phyloP scores from a whole-genome alignment of 306 rosid genomes.

The Cyclanthera cordifolia region DNA sequence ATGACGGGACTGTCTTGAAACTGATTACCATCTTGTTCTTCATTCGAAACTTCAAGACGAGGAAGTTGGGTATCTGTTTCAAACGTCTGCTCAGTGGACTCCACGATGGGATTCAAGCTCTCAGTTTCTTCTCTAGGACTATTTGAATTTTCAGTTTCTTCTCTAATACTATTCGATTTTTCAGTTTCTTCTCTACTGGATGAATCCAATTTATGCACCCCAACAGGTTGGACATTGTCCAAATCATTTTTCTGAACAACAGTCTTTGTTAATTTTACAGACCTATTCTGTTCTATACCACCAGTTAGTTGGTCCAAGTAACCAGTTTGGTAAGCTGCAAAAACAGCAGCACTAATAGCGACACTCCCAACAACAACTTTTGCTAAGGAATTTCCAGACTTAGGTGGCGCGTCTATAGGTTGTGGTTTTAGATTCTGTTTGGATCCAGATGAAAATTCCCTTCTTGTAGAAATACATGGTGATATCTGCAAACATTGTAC shows the following conservation, averaged over 20 bases:
- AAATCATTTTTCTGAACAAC: slow-evolving; percentile 22
- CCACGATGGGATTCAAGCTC: slow-evolving; percentile 21
- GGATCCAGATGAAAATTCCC: slow-evolving; percentile 44
- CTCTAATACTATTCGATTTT: background rate
- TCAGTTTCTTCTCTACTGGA: slow-evolving; percentile 1
- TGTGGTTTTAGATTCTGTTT: slow-evolving; percentile 32
- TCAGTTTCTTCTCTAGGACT: background rate
- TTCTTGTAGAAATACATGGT: slow-evolving; percentile 31
- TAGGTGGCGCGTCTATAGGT: slow-evolving; percentile 35
- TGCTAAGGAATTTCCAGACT: slow-evolving; percentile 28
- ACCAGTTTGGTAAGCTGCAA: slow-evolving; percentile 61
- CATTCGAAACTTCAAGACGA: slow-evolving; percentile 28
- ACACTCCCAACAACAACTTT: slow-evolving; percentile 54
- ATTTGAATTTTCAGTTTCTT: slow-evolving; percentile 19
- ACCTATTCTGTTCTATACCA: slow-evolving; percentile 27
- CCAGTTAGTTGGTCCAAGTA: slow-evolving; percentile 44
- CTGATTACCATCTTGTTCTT: slow-evolving; percentile 26
- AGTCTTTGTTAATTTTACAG: slow-evolving; percentile 20
- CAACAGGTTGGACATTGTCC: slow-evolving; percentile 25
- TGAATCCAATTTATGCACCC: slow-evolving; percentile 30
- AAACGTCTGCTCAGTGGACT: slow-evolving; percentile 34
- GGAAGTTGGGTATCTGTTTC: slow-evolving; percentile 30
- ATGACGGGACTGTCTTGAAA: slow-evolving; percentile 32
- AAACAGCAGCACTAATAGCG: slow-evolving; percentile 54
- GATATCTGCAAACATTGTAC: slow-evolving; percentile 38